A percentile compares a stretch with the other conserved stretches of the same genome.
Evolutionary conservation across 1,284 basidiomycete species (phyloP).

Genomic region (Ceratorhiza oryzae-sativae): DNA sequence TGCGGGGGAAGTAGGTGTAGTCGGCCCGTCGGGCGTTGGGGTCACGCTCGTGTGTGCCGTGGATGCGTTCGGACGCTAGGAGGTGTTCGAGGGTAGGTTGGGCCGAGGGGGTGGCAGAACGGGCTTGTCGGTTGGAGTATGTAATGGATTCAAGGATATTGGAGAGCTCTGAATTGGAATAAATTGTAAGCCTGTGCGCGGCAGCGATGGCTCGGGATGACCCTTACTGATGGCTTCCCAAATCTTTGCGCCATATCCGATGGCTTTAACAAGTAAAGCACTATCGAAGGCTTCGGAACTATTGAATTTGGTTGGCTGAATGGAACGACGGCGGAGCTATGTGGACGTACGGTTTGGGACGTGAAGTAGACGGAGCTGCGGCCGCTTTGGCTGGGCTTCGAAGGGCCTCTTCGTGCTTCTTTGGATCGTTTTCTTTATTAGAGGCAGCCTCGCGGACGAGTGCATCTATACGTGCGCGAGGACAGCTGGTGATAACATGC

Average conservation of each 20-base stretch:
- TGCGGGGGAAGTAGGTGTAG: conserved; percentile 86
- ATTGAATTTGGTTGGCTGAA: conserved; percentile 34
- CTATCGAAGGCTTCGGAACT: conserved; percentile 48
- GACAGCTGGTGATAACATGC: conserved; percentile 80
- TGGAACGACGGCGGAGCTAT: neutral
- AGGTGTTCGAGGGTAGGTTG: conserved; percentile 59
- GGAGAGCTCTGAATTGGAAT: conserved; percentile 47
- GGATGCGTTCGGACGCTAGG: conserved; percentile 85
- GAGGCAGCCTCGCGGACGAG: conserved; percentile 49
- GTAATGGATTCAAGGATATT: conserved; percentile 47
- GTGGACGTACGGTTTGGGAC: conserved; percentile 38
- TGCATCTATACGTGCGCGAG: conserved; percentile 52
- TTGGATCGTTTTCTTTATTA: conserved; percentile 68
- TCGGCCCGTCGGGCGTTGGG: conserved; percentile 86
- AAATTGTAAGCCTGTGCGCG: neutral
- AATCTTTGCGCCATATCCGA: conserved; percentile 83
- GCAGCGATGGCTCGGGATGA: conserved; percentile 3
- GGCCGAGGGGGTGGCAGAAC: conserved; percentile 47
- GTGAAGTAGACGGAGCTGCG: conserved; percentile 43
- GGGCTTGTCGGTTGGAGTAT: conserved; percentile 46
- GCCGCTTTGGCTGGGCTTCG: conserved; percentile 70
- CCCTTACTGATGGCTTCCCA: conserved; percentile 56
- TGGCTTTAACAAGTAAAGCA: conserved; percentile 76
- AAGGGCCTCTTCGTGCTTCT: conserved; percentile 46
- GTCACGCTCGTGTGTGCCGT: conserved; percentile 90